phyloP scores from a whole-genome alignment of 164 flowering plant species.

The Magnolia sinica region DNA sequence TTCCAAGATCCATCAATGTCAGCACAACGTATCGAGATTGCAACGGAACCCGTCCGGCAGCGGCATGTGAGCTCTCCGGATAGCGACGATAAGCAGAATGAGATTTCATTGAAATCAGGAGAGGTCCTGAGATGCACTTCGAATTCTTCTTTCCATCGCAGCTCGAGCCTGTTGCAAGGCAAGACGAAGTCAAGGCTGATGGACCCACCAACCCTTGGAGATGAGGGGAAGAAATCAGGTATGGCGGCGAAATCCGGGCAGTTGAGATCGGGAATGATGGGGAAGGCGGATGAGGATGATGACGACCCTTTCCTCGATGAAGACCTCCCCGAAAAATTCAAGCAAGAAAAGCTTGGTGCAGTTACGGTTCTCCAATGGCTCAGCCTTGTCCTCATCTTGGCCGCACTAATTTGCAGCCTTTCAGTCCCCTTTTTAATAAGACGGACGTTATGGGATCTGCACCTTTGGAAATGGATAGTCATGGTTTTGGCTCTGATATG shows the following conservation, averaged over 20 bases:
- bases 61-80: not conserved
- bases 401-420: conserved; percentile 37
- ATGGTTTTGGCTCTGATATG: conserved; percentile 54
- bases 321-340: conserved; percentile 47
- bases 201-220: conserved; percentile 26
- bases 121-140: conserved; percentile 25
- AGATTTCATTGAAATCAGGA: not conserved
- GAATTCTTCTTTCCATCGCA: conserved; percentile 23
- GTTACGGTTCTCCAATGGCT: conserved; percentile 40
- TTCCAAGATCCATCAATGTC: not conserved
- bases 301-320: conserved; percentile 45
- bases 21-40: not conserved
- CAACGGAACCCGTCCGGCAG: not conserved
- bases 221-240: conserved; percentile 14
- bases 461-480: conserved; percentile 67
- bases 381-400: conserved; percentile 41
- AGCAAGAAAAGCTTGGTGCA: conserved; percentile 23
- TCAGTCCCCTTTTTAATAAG: conserved; percentile 22
- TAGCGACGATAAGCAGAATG: not conserved
- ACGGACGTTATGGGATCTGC: conserved; percentile 41
- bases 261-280: conserved; percentile 22
- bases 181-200: conserved; percentile 47
- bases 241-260: conserved; percentile 5
- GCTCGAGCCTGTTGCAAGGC: conserved; percentile 22
- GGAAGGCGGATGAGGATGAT: conserved; percentile 26